Evolutionary conservation across 2,329 filamentous ascomycete species (phyloP).

Genomic region (Metarhizium album): DNA sequence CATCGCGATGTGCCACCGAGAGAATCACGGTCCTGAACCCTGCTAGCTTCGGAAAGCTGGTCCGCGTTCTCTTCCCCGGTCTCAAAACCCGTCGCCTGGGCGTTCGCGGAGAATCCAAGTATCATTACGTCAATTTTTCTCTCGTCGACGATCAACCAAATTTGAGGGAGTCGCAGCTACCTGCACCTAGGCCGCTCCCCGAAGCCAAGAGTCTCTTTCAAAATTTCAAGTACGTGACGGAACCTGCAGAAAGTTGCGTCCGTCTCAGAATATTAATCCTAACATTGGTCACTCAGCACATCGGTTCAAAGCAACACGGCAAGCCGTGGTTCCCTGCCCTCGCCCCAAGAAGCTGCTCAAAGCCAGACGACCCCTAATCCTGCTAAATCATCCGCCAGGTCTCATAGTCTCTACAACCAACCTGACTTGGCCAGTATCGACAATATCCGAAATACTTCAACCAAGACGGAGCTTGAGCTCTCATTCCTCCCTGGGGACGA

Average conservation of each 20-base stretch:
- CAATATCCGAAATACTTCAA: conserved; percentile 44
- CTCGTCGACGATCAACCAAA: conserved; percentile 47
- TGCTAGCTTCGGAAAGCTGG: conserved; percentile 93
- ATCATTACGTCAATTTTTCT: conserved; percentile 74
- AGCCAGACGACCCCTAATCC: conserved; percentile 7
- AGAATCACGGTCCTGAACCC: conserved; percentile 92
- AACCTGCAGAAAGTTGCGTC: background rate
- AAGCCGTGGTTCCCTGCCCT: conserved; percentile 16
- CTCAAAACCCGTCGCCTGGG: conserved; percentile 87
- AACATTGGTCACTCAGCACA: conserved; percentile 20
- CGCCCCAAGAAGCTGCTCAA: conserved; percentile 18
- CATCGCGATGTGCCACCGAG: conserved; percentile 82
- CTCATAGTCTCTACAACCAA: conserved; percentile 47
- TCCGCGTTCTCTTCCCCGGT: conserved; percentile 89
- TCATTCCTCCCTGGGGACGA: conserved; percentile 50
- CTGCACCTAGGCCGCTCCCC: conserved; percentile 37
- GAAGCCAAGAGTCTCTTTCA: conserved; percentile 36
- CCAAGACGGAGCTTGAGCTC: conserved; percentile 48
- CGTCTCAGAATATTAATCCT: background rate
- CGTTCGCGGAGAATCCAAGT: conserved; percentile 94
- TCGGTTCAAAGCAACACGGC: conserved; percentile 18
- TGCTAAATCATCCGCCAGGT: conserved; percentile 12
- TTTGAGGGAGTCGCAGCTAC: conserved; percentile 31
- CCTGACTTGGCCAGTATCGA: conserved; percentile 45
- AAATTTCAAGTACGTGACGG: conserved; percentile 36